Base-by-base conservation (phyloP, 306 rosid species). In the Arachis hypogaea region DNA sequence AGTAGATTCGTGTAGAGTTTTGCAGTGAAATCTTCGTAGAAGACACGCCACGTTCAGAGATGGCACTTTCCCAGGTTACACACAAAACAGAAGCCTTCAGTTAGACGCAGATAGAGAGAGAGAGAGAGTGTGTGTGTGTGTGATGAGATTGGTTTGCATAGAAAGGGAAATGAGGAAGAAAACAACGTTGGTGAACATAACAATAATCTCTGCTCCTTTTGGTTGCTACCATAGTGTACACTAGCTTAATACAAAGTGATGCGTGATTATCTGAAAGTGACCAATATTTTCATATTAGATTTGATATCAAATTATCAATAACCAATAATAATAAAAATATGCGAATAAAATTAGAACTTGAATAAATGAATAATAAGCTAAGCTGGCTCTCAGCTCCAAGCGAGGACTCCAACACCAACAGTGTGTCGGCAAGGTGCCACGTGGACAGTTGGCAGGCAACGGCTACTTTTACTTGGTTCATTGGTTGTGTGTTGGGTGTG, bases 391-490 rank as follows among this genome's bases (percentile, higher is more conserved):
- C 28, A 22, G 38, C 38, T 2, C 2, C 38, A 4, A 66, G 66
- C 16, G 78, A 59, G 59, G 28, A 51, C n/a, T 50, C 51, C 55
- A 59, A 33, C 38, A 33, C 4, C 38, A 30, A 54, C 60, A 36
- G 16, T 29, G 43, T 69, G 80, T 75, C 80, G 84, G 84, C 73
- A 80, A 56, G 33, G 69, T 7, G 77, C 29, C 84, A 69, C 58
- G 69, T 75, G 80, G 80, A 69, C 51, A 63, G 63, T 77, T 73
- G 6, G 40, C 9, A 6, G 1, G 49, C 52, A 75, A 80, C 84
- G 80, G 84, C 77, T 80, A 68, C 43, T 59, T 77, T 29, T 63
- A 16, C 50, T 12, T 74, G 60, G 61, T 42, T 65, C 4, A 11
- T 22, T 51, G 57, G 8, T 6, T 4, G n/a, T 12, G 10, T 9